Evolutionary conservation across 2,329 filamentous ascomycete genomes (phyloP), one percentile per base, ranked within the genome.

Genomic region (Septoria linicola): DNA sequence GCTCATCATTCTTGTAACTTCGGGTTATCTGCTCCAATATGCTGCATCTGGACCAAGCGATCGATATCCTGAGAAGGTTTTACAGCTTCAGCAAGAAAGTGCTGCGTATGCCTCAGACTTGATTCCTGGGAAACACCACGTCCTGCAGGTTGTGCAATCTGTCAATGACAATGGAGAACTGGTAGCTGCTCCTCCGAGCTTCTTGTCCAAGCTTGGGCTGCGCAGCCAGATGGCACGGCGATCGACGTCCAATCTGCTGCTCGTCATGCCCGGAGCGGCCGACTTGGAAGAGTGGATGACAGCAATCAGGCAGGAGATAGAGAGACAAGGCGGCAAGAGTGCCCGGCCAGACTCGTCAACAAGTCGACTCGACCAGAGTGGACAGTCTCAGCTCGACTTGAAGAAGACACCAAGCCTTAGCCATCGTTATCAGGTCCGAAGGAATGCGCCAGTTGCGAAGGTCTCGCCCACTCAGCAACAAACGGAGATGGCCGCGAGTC

Each of bases 91-190:
- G n/a, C 83, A 82, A 57, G 80, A 87, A 41, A 91, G 88, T 2
- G 87, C 86, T 8, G 88, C 87, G 4, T 92, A 89, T 67, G 88
- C 85, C 1, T 89, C 83, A 59, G 88, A 93, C 65, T 76, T 87
- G 11, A 89, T 92, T 49, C 86, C 87, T 2, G 88, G 88, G 4
- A 82, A 82, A 54, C 87, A 90, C 63, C 91, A 87, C 82, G 88
- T 92, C 4, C 69, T 92, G 11, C 87, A 89, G 59, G 81, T 92
- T 17, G 85, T 83, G 2, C 85, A 88, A 30, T 73, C 76, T 7
- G 81, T 83, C 50, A 82, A 84, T 42, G 70, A 79, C 2, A 80
- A 86, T 27, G 80, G 80, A 21, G 72, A 64, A 3, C 62, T 71
- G 1, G 64, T 76, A 11, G 63, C 74, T 2, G 61, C 81, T 31